phyloP scores from a whole-genome alignment of 208 protist genomes.

The Phytomonas francai region DNA sequence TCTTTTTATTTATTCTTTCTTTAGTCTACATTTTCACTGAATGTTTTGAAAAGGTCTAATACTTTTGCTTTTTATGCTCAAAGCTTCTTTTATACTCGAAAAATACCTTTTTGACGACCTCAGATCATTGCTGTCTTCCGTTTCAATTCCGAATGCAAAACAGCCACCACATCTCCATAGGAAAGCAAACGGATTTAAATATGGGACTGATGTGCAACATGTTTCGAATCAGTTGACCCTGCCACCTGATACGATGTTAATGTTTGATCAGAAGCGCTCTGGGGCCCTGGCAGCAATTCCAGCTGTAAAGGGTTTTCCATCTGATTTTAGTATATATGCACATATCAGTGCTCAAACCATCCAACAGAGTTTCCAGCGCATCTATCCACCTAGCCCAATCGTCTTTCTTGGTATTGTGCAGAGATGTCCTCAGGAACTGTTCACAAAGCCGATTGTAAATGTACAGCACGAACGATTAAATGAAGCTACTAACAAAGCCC shows the following conservation, averaged over 20 bases:
- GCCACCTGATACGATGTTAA: background rate
- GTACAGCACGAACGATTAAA: background rate
- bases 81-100: background rate
- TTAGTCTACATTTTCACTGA: conserved; percentile 2
- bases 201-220: background rate
- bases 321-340: background rate
- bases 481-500: background rate
- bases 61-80: background rate
- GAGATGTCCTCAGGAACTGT: background rate
- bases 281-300: background rate
- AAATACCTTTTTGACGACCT: background rate
- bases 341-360: background rate
- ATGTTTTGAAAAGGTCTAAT: background rate
- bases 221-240: background rate
- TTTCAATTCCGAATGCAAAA: background rate
- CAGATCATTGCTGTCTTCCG: background rate
- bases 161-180: background rate
- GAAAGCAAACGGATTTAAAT: background rate
- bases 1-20: conserved; percentile 8
- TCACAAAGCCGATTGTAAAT: background rate
- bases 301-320: background rate
- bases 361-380: background rate
- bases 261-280: background rate
- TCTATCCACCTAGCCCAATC: background rate
- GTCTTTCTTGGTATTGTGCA: background rate